Conservation (phyloP, 306 rosid species). For the cucumber (Cucumis sativus) region Cucumber_9930_V3 NC_026658.2:3286501-3287000, state of each 20-base stretch:
- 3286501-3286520: conserved; percentile 67
- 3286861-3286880: conserved; percentile 81
- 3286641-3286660: conserved; percentile 97
- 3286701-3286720: conserved; percentile 39
- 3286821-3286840: conserved; percentile 74
- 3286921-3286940: conserved; percentile 86
- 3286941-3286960: conserved; percentile 68
- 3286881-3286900: conserved; percentile 71
- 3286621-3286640: conserved; percentile 45
- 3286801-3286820: conserved; percentile 53
- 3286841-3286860: conserved; percentile 93
- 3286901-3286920: conserved; percentile 58
- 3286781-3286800: conserved; percentile 10
- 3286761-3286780: conserved; percentile 19
- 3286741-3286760: conserved; percentile 13
- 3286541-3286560: conserved; percentile 70
- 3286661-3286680: conserved; percentile 99
- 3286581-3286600: conserved; percentile 90
- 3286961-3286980: conserved; percentile 61
- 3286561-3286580: conserved; percentile 93
- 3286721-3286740: conserved; percentile 27
- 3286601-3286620: conserved; percentile 74
- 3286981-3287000: conserved; percentile 73
- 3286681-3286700: conserved; percentile 83
- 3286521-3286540: conserved; percentile 32